phyloP scores from a whole-genome alignment of 2,329 filamentous ascomycete genomes.

The Alternaria angustiovoidea region DNA sequence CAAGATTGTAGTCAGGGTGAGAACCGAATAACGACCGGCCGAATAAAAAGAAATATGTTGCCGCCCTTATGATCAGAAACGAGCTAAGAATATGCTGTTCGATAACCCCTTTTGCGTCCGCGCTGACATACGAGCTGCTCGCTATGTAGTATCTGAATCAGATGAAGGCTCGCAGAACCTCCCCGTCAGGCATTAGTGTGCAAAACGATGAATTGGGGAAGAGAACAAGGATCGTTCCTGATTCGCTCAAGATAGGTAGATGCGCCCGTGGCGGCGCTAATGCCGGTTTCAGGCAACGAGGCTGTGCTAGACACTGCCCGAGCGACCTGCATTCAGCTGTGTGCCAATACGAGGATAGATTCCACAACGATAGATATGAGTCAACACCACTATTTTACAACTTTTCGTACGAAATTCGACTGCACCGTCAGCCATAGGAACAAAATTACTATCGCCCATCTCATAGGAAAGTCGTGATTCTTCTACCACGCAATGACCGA shows the following conservation, averaged over 20 bases:
- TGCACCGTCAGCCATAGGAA: neutral
- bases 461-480: neutral
- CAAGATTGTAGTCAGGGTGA: slow-evolving; percentile 60
- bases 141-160: neutral
- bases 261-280: slow-evolving; percentile 1
- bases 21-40: neutral
- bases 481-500: neutral
- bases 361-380: neutral
- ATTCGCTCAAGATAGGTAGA: neutral
- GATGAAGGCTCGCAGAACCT: neutral
- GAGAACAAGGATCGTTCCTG: neutral
- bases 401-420: too few species aligned
- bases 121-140: neutral
- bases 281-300: neutral
- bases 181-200: neutral
- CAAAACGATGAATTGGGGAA: neutral
- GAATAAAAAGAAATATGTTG: neutral
- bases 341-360: neutral
- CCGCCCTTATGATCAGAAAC: neutral
- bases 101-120: neutral
- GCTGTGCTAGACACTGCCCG: neutral
- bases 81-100: neutral
- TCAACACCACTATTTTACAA: neutral
- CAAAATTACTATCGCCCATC: neutral
- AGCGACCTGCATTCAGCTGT: neutral